Base-by-base conservation (phyloP, 1,284 basidiomycete species). In the Inonotus obliquus region DNA sequence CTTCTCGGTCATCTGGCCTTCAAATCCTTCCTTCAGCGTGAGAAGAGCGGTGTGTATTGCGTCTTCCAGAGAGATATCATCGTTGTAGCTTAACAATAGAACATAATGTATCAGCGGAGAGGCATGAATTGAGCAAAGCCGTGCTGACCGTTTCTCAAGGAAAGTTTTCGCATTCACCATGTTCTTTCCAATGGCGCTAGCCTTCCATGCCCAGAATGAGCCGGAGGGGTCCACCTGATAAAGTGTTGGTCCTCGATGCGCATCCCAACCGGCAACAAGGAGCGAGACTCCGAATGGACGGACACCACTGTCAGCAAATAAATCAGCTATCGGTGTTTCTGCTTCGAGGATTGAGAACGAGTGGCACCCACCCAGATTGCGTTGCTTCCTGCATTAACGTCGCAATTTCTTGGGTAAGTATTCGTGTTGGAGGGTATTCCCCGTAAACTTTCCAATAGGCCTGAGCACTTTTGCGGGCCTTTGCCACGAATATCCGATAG, bases 131-230 rank as follows among this genome's bases (percentile, higher is more conserved):
- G 49, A 63, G 37, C 27, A 59, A 41, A 41, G 23, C 13, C n/a
- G 52, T 10, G 75, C 86, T 69, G 68, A 94, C 92, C 95, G 85
- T 78, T 99, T 99, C 78, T 99, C 97, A 67, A 99, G 76, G 77
- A 99, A 99, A 1, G 97, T 98, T 78, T 99, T 99, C 58, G 96
- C 97, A 72, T 99, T 99, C 59, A 95, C 88, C 94, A 98, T 98
- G 77, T 99, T 99, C 81, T 99, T 99, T 44, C 97, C 97, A 70
- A 99, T 99, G 14, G 97, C 97, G 72, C 93, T 96, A 13, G 97
- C 97, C 76, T 99, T 99, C 97, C 97, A 99, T 56, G 97, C 96
- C 96, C 96, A 98, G 77, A 94, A 99, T 53, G 93, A 95, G 52
- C 97, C 97, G 52, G 94, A 97, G 19, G 97, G 97, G 78, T 99